Base-by-base conservation (phyloP, 805 yeast species). In the Lipomyces anomalus region DNA sequence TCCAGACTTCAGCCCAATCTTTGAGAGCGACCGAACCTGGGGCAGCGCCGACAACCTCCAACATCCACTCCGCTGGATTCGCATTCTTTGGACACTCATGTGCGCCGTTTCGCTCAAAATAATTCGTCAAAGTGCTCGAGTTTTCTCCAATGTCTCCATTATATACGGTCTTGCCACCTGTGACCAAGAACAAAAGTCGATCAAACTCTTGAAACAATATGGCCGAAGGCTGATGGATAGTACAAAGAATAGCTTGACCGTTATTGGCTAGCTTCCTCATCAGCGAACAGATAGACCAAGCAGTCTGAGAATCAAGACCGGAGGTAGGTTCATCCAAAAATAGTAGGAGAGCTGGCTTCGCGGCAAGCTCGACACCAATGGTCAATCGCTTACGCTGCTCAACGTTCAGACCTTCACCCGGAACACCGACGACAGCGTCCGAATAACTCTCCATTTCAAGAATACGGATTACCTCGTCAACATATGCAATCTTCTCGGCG, bases 61-160 rank as follows among this genome's bases (percentile, higher is more conserved):
- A 70, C 95, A 87, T 87, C 92, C 94, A 87, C 68, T 86, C 95
- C 11, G 89, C 90, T 26, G 90, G 92, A 55, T 84, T 84, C 4
- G 85, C 87, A 35, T 71, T 70, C 4, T 70, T 67, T 18, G 89
- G 88, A 67, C 89, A 83, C 44, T 69, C 67, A 22, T 71, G 74
- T 35, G 88, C 77, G 43, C 87, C 88, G 53, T 81, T 64, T 55
- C 72, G 72, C 66, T 83, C 89, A 59, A 83, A 83, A 63, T 83
- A 84, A 46, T 70, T 62, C 37, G 80, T 74, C 63, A 84, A 69
- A 2, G 79, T 69, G 32, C 56, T 47, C 42, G 84, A 81, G 60
- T 77, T 75, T 48, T 72, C 69, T 54, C 92, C 92, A 57, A 83
- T 77, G 52, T 82, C 88, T 57, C 94, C 94, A 61, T 82, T 84